Conservation (phyloP, 2,329 filamentous ascomycete genomes). For the Tolypocladium tundrense region DNA sequence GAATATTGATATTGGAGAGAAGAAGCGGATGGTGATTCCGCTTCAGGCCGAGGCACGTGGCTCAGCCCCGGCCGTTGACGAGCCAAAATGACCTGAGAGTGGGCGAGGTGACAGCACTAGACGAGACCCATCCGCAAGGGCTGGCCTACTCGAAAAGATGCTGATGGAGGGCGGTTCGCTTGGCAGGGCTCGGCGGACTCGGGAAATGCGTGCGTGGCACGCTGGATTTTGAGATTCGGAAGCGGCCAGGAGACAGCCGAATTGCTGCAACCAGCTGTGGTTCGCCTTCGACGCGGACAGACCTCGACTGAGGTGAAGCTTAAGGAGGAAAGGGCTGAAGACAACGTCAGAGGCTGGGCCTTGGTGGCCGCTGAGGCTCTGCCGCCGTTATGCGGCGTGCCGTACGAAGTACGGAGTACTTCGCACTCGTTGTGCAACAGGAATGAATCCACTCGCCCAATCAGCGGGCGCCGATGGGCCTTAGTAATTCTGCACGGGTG, state of each 20-base stretch:
- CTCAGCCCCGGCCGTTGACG: not conserved
- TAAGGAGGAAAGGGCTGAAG: not conserved
- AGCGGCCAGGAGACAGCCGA: not conserved
- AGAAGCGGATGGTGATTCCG: not conserved
- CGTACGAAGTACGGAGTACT: too few species aligned
- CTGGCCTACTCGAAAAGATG: not conserved
- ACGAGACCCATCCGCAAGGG: not conserved
- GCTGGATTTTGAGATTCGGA: not conserved
- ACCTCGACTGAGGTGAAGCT: not conserved
- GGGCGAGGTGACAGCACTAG: not conserved
- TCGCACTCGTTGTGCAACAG: too few species aligned
- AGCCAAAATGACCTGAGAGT: not conserved
- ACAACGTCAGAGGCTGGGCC: not conserved
- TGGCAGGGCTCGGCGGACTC: not conserved
- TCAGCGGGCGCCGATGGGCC: not conserved
- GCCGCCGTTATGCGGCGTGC: not conserved
- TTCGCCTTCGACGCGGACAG: not conserved
- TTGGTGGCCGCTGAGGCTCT: not conserved
- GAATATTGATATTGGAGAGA: not conserved
- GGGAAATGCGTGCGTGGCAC: too few species aligned
- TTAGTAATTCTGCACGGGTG: not conserved
- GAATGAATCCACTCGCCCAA: not conserved
- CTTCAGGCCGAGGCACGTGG: not conserved
- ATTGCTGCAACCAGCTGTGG: not conserved
- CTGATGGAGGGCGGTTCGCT: too few species aligned